phyloP scores from a whole-genome alignment of 163 green algal genomes.

The Coccomyxa subellipsoidea region DNA sequence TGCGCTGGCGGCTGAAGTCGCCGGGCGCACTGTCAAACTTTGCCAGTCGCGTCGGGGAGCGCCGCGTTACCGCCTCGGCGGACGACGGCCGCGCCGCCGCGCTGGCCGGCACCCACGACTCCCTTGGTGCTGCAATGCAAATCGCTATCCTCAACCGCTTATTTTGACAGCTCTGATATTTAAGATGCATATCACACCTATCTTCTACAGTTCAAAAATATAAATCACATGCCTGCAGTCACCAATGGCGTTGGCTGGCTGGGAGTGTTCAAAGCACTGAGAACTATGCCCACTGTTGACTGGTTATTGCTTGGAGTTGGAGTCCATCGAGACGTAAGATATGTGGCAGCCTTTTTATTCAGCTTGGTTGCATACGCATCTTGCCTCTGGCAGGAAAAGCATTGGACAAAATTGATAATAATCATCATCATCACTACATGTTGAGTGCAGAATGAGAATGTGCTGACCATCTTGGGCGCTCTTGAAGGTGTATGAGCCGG shows the following conservation, averaged over 20 bases:
- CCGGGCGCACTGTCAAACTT: not conserved
- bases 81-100: not conserved
- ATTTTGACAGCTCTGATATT: too few relatives aligned
- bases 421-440: too few relatives aligned
- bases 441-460: not conserved
- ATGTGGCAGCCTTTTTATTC: too few relatives aligned
- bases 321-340: not conserved
- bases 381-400: too few relatives aligned
- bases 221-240: not conserved
- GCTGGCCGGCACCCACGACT: not conserved
- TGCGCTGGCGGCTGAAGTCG: not conserved
- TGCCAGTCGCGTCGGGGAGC: not conserved
- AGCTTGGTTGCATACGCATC: too few relatives aligned
- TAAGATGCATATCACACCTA: not conserved
- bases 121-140: not conserved
- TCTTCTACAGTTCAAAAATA: not conserved
- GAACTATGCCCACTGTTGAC: too few relatives aligned
- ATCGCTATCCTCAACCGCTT: too few relatives aligned
- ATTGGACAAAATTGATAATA: too few relatives aligned
- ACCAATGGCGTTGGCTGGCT: not conserved
- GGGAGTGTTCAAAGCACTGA: not conserved
- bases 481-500: not conserved
- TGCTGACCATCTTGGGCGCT: not conserved
- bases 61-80: not conserved
- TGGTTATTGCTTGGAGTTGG: not conserved